Percentiles rank a stretch among this genome's conserved stretches.
These are phyloP conservation scores for Fraxinus pennsylvanica DNA, from an alignment of 257 asterid genomes.

Conservation along the genomic window DNA sequence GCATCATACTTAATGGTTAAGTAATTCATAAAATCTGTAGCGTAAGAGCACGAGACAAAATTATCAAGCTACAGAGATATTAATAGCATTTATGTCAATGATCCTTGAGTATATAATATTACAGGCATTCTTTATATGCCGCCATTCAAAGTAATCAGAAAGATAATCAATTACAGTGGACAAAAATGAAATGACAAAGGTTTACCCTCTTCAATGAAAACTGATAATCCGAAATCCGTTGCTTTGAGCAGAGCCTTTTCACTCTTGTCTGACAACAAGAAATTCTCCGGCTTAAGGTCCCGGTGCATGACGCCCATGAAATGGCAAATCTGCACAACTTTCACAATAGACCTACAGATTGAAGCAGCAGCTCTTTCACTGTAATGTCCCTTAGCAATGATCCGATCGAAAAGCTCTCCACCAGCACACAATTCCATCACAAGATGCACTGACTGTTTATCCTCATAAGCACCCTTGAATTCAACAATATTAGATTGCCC, in stretches of 20 bases:
- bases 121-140: background rate
- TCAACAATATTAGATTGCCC: slow-evolving; percentile 82
- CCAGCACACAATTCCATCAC: slow-evolving; percentile 86
- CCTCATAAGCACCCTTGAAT: slow-evolving; percentile 81
- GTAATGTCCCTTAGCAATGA: slow-evolving; percentile 71
- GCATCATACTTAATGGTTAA: background rate
- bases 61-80: background rate
- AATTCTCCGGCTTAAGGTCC: slow-evolving; percentile 83
- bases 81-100: background rate
- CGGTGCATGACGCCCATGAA: slow-evolving; percentile 87
- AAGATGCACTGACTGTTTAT: slow-evolving; percentile 61
- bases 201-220: slow-evolving; percentile 74
- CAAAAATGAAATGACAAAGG: background rate
- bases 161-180: background rate
- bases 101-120: background rate
- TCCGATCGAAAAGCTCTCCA: slow-evolving; percentile 83
- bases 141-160: background rate
- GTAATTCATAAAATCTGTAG: background rate
- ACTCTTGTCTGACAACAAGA: slow-evolving; percentile 62
- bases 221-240: slow-evolving; percentile 79
- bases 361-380: slow-evolving; percentile 74
- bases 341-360: slow-evolving; percentile 63
- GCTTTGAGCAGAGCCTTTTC: slow-evolving; percentile 64
- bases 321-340: slow-evolving; percentile 75
- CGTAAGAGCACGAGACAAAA: background rate